A percentile compares a stretch with the other conserved stretches of the same genome.
Conservation (phyloP, 1,284 basidiomycete species). For the Athelia sp. region DNA sequence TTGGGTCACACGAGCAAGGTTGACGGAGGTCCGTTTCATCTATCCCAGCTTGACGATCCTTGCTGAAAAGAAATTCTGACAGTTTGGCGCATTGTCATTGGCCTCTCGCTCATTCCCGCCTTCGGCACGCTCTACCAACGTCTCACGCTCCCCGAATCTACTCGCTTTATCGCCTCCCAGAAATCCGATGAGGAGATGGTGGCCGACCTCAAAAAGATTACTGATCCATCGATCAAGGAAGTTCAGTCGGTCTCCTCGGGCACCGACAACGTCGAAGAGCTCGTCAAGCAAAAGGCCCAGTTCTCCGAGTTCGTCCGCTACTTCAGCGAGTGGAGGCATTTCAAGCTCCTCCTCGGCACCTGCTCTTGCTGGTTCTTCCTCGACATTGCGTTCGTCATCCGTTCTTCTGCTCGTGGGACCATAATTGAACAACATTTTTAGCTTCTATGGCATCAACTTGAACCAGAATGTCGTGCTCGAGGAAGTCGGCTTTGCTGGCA, state of each 20-base stretch:
- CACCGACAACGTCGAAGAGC: slow-evolving; percentile 2
- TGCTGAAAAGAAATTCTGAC: neutral
- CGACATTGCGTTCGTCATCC: slow-evolving; percentile 39
- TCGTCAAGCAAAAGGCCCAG: slow-evolving; percentile 30
- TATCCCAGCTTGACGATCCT: neutral
- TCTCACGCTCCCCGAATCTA: slow-evolving; percentile 68
- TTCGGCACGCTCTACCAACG: slow-evolving; percentile 67
- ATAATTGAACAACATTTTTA: no score
- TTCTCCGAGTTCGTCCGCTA: slow-evolving; percentile 40
- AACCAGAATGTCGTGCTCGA: slow-evolving; percentile 73
- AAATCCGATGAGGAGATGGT: slow-evolving; percentile 29
- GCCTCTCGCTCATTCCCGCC: slow-evolving; percentile 51
- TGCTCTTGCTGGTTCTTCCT: slow-evolving; percentile 52
- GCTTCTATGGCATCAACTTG: slow-evolving; percentile 76
- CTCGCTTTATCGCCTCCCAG: slow-evolving; percentile 45
- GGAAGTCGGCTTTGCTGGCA: slow-evolving; percentile 62
- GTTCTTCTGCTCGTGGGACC: neutral
- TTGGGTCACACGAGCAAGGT: slow-evolving; percentile 54
- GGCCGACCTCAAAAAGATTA: slow-evolving; percentile 24
- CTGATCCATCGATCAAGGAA: slow-evolving; percentile 13
- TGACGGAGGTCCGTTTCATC: slow-evolving; percentile 48
- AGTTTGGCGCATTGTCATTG: slow-evolving; percentile 34
- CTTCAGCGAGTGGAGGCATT: slow-evolving; percentile 54
- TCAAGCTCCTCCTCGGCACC: slow-evolving; percentile 48
- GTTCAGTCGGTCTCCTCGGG: slow-evolving; percentile 1